Evolutionary conservation across 1,284 basidiomycete genomes (phyloP), one percentile per base, ranked within the genome.

Genomic region (Sanghuangporus weigelae): DNA sequence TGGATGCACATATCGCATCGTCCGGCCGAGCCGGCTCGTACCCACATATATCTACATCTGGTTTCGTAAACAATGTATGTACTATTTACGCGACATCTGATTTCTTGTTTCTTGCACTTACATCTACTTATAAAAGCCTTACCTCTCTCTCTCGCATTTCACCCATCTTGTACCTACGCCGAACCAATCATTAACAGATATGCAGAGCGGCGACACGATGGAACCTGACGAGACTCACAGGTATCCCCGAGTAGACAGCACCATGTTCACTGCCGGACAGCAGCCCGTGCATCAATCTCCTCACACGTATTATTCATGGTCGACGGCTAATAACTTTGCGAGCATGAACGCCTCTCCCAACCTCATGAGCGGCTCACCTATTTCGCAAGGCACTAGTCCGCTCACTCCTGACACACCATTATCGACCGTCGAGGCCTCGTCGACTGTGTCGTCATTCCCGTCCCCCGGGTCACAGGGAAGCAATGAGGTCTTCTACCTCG

Each of bases 381-480:
- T 40, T 1, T 57, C 63, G 8, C 59, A 60, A 21, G 59, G 63
- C 14, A 44, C 11, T n/a, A 64, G 63, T 19, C 63, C 63, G 2
- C 38, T 61, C n/a, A 60, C 59, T 16, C 63, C 63, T 3, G 23
- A 44, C 16, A 64, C 63, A 6, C 63, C 63, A 1, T 39, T 64
- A 21, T 61, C 60, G 56, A 51, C 42, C 53, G 44, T 64, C 50
- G 59, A 50, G 31, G 44, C 36, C 16, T 57, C 59, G 39, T 54
- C 63, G 50, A 57, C 54, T 38, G 16, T 36, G 40, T 57, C 59
- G 39, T 35, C 51, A 55, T 53, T 57, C 63, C 63, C 63, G 39
- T 64, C 63, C 59, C 63, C 63, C 35, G 63, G 63, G 63, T 64
- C 59, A 64, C 59, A 57, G 63, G 63, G 63, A 35, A 61, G 53